Base-by-base conservation (phyloP, 768 basidiomycete species). In the Vararia minispora region DNA sequence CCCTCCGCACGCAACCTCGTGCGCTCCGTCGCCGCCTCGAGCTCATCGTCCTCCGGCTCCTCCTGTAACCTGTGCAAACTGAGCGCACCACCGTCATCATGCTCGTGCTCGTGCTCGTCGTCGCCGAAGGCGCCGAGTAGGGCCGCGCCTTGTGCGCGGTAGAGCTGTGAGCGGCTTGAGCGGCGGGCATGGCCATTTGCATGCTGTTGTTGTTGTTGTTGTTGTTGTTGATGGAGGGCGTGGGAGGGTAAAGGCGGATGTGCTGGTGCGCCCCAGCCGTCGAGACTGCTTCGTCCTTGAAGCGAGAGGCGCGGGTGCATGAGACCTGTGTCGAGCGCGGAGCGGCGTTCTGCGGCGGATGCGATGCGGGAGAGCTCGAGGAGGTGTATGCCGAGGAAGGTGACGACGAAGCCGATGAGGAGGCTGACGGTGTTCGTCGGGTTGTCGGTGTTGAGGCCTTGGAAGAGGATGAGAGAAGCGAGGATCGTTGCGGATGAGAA, bases 361-460 rank as follows among this genome's bases (percentile, higher is more conserved):
- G 74, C 61, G 36, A 63, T 61, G 17, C 85, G 79, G 3, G 87
- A 87, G 45, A 86, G 54, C 58, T 89, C 87, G 51, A 95, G 76
- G 28, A 95, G 72, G 59, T 95, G 87, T n/a, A 99, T 95, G 25
- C 95, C 95, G 45, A 95, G 72, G 66, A 95, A 98, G 36, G 89
- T 99, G 51, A 88, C 76, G 49, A 82, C 63, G 60, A 98, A 94
- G 30, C 95, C 95, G 35, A 77, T 73, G 40, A 98, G 64, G 22
- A 99, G 77, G 2, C 90, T 92, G 22, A 92, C 51, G 23, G 87
- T 89, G 56, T 89, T 86, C 17, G 74, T 71, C 10, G 74, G 79
- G 42, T 76, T 78, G 20, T 79, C 75, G 5, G 89, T 97, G 62
- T 97, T 90, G 68, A 98, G 84, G 0, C 95, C 95, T 66, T 91